Evolutionary conservation across 306 rosid species (phyloP).

Genomic region (Pyrus bretschneideri): DNA sequence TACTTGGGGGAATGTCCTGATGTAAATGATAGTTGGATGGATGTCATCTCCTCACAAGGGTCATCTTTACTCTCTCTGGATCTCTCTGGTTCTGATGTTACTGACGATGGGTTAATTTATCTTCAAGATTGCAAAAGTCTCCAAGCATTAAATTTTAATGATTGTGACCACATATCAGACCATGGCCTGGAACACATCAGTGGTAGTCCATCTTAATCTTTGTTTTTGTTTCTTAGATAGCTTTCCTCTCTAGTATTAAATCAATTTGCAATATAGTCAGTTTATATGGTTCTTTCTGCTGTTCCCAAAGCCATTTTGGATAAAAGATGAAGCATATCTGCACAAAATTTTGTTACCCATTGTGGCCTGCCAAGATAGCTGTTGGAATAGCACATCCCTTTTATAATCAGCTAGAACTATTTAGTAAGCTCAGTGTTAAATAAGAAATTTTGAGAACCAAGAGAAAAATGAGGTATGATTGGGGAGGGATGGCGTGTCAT

Average conservation of each 20-base stretch:
- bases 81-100: conserved; percentile 78
- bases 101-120: conserved; percentile 63
- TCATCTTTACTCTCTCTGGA: conserved; percentile 77
- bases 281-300: neutral
- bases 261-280: neutral
- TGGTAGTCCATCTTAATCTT: conserved; percentile 32
- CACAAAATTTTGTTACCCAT: neutral
- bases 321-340: neutral
- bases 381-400: neutral
- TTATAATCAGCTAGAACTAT: neutral
- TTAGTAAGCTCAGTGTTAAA: neutral
- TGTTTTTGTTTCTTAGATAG: neutral
- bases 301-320: neutral
- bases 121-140: conserved; percentile 70
- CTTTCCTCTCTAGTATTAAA: neutral
- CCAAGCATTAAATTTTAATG: conserved; percentile 59
- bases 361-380: neutral
- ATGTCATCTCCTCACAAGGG: conserved; percentile 79
- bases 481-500: neutral
- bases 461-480: neutral
- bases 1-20: conserved; percentile 69
- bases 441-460: neutral
- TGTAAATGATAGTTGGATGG: conserved; percentile 89
- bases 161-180: conserved; percentile 78
- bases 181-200: conserved; percentile 57